Base-by-base conservation (phyloP, 2,329 filamentous ascomycete genomes). In the Verticillium dahliae region DNA sequence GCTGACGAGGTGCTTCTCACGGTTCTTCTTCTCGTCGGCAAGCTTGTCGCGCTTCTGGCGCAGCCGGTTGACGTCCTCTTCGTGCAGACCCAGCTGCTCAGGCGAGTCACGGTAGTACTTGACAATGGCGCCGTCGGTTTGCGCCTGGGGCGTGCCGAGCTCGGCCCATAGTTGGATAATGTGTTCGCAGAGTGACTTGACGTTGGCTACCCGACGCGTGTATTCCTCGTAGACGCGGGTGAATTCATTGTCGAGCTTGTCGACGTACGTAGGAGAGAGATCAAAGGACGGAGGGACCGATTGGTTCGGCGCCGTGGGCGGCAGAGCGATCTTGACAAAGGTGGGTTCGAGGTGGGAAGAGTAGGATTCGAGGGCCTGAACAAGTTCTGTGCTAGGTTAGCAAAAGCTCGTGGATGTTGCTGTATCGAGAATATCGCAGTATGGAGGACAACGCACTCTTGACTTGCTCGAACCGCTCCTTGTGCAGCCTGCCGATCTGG, bases 171-270 rank as follows among this genome's bases (percentile, higher is more conserved):
- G 83, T 68, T 92, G 90, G 69, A 99, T 95, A 63, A 97, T 94
- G 64, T 95, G 87, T 69, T 97, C 90, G 50, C 87, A 88, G 3
- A 91, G 76, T 22, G 86, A 77, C 74, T 91, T 87, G 14, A 98
- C 92, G 0, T 85, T 86, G 35, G 84, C 83, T 55, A 97, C 82
- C 57, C 95, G 90, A 67, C 88, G 90, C 54, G 89, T 92, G 76
- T 98, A 99, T 78, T 99, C 96, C 70, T 98, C 92, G 75, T 98
- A 98, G 22, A 99, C 91, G 63, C 92, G 87, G 11, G 91, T 92
- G 72, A 98, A 99, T 75, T 99, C 95, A 60, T 84, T 82, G 72
- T 99, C 94, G 22, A 99, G 85, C 62, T 89, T 87, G 64, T 90
- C 86, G 60, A 97, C 90, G 70, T 98, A 99, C 4, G 89, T 83